Conservation (phyloP, 225 moss, liverwort and hornwort genomes). For the Straminergon stramineum region DNA sequence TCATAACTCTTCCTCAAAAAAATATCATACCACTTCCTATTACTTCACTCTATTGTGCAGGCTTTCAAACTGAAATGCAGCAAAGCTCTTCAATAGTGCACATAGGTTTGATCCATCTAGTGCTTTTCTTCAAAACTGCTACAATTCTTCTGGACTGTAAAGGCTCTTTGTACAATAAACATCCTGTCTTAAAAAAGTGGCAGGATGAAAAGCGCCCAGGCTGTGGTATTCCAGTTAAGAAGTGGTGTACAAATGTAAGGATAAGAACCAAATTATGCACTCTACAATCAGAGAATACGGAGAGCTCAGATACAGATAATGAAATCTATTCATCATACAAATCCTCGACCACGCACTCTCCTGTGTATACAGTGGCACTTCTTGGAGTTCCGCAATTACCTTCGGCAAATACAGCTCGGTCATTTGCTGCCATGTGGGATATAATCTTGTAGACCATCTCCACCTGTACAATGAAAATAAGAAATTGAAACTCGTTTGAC, state of each 20-base stretch:
- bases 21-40: not conserved
- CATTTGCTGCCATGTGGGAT: slow-evolving; percentile 78
- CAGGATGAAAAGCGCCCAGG: slow-evolving; percentile 2
- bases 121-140: not conserved
- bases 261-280: slow-evolving; percentile 7
- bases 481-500: not conserved
- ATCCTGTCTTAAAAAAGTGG: not conserved
- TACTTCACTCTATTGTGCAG: not conserved
- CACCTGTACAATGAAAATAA: slow-evolving; percentile 31
- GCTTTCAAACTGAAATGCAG: not conserved
- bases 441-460: slow-evolving; percentile 86
- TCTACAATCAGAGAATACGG: slow-evolving; percentile 4
- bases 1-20: not conserved
- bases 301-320: not conserved
- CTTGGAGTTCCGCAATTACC: slow-evolving; percentile 68
- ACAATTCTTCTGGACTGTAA: not conserved
- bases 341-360: slow-evolving; percentile 72
- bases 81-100: not conserved
- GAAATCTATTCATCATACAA: slow-evolving; percentile 38
- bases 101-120: not conserved
- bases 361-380: slow-evolving; percentile 62
- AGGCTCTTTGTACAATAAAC: not conserved
- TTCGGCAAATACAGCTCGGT: slow-evolving; percentile 73
- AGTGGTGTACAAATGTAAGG: slow-evolving; percentile 32
- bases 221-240: slow-evolving; percentile 11